Percentiles rank a stretch among this genome's conserved stretches.
Conservation (phyloP, 2,329 filamentous ascomycete species). For the Aspergillus sp. region DNA sequence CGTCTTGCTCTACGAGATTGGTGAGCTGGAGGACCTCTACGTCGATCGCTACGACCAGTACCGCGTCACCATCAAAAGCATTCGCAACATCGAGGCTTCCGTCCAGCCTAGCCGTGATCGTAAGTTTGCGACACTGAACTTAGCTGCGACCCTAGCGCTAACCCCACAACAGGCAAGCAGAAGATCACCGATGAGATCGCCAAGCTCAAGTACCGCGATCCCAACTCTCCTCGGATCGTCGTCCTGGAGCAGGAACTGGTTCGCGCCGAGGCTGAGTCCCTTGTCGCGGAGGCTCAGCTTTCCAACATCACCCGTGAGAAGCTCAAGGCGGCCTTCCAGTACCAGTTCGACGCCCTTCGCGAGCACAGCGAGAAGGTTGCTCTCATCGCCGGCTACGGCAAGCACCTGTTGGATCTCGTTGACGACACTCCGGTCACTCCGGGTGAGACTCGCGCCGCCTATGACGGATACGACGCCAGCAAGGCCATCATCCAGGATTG, state of each 20-base stretch:
- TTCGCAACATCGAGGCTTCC: slow-evolving; percentile 97
- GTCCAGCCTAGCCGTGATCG: slow-evolving; percentile 97
- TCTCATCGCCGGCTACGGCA: slow-evolving; percentile 95
- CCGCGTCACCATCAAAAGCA: slow-evolving; percentile 98
- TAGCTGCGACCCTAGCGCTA: not conserved
- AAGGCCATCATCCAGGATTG: slow-evolving; percentile 99
- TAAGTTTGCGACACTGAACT: slow-evolving; percentile 48
- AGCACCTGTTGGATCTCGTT: slow-evolving; percentile 94
- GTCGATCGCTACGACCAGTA: slow-evolving; percentile 99
- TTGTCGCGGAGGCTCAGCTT: slow-evolving; percentile 95
- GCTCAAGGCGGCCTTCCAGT: slow-evolving; percentile 95
- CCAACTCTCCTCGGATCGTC: slow-evolving; percentile 94
- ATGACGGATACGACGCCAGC: slow-evolving; percentile 97
- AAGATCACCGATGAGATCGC: slow-evolving; percentile 99
- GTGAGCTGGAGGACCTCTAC: slow-evolving; percentile 96
- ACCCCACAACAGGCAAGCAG: slow-evolving; percentile 71
- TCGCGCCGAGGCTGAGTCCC: slow-evolving; percentile 95
- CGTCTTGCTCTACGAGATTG: slow-evolving; percentile 96
- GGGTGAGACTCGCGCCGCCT: slow-evolving; percentile 90
- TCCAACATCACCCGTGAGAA: slow-evolving; percentile 99
- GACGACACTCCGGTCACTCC: slow-evolving; percentile 97
- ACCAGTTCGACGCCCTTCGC: slow-evolving; percentile 95
- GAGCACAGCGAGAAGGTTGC: slow-evolving; percentile 98
- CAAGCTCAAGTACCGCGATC: slow-evolving; percentile 99
- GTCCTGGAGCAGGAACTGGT: slow-evolving; percentile 98